phyloP scores from a whole-genome alignment of 805 yeast genomes.

The Ogataea degrootiae region DNA sequence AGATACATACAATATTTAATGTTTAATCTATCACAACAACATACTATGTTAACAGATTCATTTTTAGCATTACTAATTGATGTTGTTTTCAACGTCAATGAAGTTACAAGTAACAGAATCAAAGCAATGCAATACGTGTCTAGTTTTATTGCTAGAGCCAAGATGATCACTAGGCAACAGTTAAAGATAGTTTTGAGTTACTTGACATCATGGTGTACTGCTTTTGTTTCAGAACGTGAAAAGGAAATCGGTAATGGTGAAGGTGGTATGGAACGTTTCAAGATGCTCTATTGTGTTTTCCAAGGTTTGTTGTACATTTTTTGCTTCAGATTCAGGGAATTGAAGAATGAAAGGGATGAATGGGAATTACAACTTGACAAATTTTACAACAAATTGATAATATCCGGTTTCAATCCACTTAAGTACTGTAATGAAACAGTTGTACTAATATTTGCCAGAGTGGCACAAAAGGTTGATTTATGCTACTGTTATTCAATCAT shows the following conservation, averaged over 20 bases:
- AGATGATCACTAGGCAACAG: slow-evolving; percentile 63
- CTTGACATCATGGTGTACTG: slow-evolving; percentile 76
- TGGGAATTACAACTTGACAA: slow-evolving; percentile 85
- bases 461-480: slow-evolving; percentile 83
- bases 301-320: slow-evolving; percentile 89
- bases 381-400: slow-evolving; percentile 78
- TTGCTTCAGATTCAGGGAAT: slow-evolving; percentile 72
- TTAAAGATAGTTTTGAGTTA: slow-evolving; percentile 78
- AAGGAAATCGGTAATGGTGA: slow-evolving; percentile 60
- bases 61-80: slow-evolving; percentile 79
- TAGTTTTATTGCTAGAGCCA: slow-evolving; percentile 85
- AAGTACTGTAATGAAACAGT: slow-evolving; percentile 93
- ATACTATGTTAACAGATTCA: slow-evolving; percentile 79
- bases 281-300: slow-evolving; percentile 82
- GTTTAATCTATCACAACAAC: slow-evolving; percentile 77
- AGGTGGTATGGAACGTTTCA: slow-evolving; percentile 87
- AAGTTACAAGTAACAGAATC: slow-evolving; percentile 68
- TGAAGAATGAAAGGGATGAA: slow-evolving; percentile 36
- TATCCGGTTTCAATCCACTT: slow-evolving; percentile 88
- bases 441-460: slow-evolving; percentile 86
- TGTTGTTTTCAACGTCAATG: slow-evolving; percentile 67
- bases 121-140: slow-evolving; percentile 91
- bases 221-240: slow-evolving; percentile 81
- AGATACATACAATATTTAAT: slow-evolving; percentile 80
- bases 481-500: slow-evolving; percentile 92